Conservation (phyloP, 202 grass and related monocot genomes). For the Saccharum hybrid region DNA sequence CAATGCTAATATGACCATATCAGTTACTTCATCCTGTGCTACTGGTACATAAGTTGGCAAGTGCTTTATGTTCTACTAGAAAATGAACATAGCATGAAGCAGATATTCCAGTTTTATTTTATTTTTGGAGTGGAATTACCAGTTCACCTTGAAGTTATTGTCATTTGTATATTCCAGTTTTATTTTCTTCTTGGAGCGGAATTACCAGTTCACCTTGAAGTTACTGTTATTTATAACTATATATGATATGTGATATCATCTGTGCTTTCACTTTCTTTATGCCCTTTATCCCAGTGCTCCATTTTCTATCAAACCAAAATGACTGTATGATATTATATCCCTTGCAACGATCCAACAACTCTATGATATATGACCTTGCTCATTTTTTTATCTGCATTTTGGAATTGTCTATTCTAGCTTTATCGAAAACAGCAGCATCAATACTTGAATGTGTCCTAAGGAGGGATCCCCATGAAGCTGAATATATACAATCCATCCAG, state of each 20-base stretch:
- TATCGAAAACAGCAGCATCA: conserved; percentile 88
- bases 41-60: conserved; percentile 1
- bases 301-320: conserved; percentile 22
- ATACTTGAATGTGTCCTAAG: conserved; percentile 92
- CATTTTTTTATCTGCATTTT: conserved; percentile 41
- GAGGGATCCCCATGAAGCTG: conserved; percentile 90
- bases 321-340: background rate
- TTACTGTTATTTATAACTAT: background rate
- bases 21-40: conserved; percentile 24
- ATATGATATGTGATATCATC: background rate
- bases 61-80: conserved; percentile 13
- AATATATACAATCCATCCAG: conserved; percentile 95
- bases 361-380: conserved; percentile 34
- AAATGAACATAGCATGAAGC: conserved; percentile 18
- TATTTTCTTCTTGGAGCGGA: background rate
- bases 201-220: background rate
- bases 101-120: conserved; percentile 14
- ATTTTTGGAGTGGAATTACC: background rate
- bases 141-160: background rate
- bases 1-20: background rate
- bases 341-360: background rate
- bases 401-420: conserved; percentile 62
- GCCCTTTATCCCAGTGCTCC: background rate
- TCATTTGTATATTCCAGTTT: conserved; percentile 4
- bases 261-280: background rate